phyloP scores from a whole-genome alignment of 768 basidiomycete genomes.

The Rhodotorula graminis region DNA sequence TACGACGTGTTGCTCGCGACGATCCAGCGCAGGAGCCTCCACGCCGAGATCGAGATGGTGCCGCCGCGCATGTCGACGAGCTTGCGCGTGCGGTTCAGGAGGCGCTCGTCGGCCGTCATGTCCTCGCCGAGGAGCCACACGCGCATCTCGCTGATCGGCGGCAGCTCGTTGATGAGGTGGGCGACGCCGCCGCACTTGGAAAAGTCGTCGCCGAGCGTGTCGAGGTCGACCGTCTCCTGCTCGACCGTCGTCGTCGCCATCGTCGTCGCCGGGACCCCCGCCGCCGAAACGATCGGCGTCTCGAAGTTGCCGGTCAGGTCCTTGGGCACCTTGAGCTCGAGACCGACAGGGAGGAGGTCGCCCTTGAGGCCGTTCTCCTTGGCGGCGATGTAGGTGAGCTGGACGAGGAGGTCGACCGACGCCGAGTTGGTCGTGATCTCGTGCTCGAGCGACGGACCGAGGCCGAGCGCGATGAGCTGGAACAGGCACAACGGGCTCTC shows the following conservation, averaged over 20 bases:
- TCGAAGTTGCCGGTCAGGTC: background rate
- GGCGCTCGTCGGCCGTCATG: constrained; percentile 51
- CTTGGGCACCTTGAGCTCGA: constrained; percentile 54
- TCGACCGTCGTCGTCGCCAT: too few relatives aligned
- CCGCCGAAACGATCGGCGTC: too few relatives aligned
- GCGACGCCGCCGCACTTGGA: constrained; percentile 10
- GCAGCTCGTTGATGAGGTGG: constrained; percentile 27
- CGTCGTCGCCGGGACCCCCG: too few relatives aligned
- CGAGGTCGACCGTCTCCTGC: constrained; percentile 21
- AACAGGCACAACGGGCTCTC: constrained; percentile 62
- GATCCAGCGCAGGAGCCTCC: constrained; percentile 59
- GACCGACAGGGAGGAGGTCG: constrained; percentile 59
- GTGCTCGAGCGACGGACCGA: constrained; percentile 68
- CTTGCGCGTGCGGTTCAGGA: constrained; percentile 56
- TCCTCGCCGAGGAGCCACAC: constrained; percentile 49
- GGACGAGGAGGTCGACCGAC: constrained; percentile 65
- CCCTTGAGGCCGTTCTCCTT: constrained; percentile 58
- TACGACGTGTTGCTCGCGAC: constrained; percentile 69
- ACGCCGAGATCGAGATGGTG: constrained; percentile 57
- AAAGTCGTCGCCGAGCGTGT: background rate
- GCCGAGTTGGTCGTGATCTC: constrained; percentile 63
- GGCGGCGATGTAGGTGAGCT: constrained; percentile 59
- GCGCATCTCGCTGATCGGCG: constrained; percentile 52
- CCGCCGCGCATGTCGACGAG: constrained; percentile 56
- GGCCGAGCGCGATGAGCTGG: constrained; percentile 63